Base-by-base conservation (phyloP, 2,329 filamentous ascomycete species). In the Cercospora beticola region DNA sequence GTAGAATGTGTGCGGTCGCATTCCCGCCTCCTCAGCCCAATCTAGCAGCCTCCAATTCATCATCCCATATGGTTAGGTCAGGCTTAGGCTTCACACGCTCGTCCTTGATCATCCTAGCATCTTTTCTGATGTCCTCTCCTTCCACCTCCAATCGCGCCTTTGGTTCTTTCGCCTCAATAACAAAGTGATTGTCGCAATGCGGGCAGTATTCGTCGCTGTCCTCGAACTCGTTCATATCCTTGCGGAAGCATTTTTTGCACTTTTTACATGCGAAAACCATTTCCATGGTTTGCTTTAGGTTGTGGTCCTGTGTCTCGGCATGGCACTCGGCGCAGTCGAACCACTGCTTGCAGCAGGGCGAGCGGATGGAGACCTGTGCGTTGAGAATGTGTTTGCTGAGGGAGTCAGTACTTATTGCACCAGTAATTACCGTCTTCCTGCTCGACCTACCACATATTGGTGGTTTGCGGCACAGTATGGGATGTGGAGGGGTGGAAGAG, bases 181-280 rank as follows among this genome's bases (percentile, higher is more conserved):
- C 91, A 78, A 94, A 99, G 82, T 99, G 96, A 83, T 99, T 99
- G 79, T 99, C 95, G 84, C 95, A 99, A 83, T 97, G 92, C 23
- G 95, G 96, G 84, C 95, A 99, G 86, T 97, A 99, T 81, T 99
- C 96, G 83, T 99, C 95, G 79, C 92, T 90, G 75, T 99, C 95
- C 75, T 99, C 95, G 76, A 97, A 97, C 79, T 97, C 92, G 72
- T 88, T 84, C 57, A 91, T 91, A 76, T 99, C 92, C 80, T 98
- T 99, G 74, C 95, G 91, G 85, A 99, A 99, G 81, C 90, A 94
- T 83, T 99, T 99, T 75, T 91, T 94, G 89, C 95, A 99, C 84
- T 99, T 99, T 77, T 99, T 99, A 87, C 95, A 99, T 63, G 92
- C 93, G 78, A 99, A 98, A 43, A 85, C 87, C 93, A 99, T 97